These are phyloP conservation scores for Streptanthus diversifolius DNA, from an alignment of 345 rosid genomes.

Conservation along the genomic window DNA sequence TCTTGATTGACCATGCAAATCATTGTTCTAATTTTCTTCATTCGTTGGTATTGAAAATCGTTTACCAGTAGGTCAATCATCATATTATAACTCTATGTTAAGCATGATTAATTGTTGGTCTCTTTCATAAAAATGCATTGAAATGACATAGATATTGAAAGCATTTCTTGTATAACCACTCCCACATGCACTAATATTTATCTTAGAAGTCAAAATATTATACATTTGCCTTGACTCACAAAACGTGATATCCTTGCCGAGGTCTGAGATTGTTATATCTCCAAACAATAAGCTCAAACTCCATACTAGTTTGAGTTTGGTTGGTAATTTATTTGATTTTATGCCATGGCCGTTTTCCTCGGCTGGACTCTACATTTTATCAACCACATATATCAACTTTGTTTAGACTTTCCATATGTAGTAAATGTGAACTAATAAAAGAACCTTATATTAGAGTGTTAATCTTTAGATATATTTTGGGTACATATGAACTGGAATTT, in stretches of 20 bases:
- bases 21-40: background rate
- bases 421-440: too few species aligned
- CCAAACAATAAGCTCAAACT: background rate
- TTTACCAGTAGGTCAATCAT: background rate
- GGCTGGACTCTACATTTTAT: background rate
- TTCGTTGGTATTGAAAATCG: background rate
- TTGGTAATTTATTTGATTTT: background rate
- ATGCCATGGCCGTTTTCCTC: background rate
- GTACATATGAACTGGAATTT: background rate
- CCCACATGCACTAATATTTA: background rate
- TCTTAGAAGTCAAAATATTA: background rate
- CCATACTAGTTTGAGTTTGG: background rate
- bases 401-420: background rate
- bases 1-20: background rate
- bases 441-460: background rate
- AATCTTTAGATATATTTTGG: background rate
- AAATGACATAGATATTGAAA: background rate
- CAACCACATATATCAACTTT: background rate
- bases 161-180: background rate
- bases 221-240: background rate
- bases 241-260: background rate
- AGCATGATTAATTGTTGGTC: background rate
- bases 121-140: background rate
- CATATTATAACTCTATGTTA: background rate
- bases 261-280: background rate